Percentiles rank a stretch among this genome's conserved stretches.
These are phyloP conservation scores for Stipa capillata DNA, from an alignment of 176 grass and related monocot species.

Conservation along the genomic window DNA sequence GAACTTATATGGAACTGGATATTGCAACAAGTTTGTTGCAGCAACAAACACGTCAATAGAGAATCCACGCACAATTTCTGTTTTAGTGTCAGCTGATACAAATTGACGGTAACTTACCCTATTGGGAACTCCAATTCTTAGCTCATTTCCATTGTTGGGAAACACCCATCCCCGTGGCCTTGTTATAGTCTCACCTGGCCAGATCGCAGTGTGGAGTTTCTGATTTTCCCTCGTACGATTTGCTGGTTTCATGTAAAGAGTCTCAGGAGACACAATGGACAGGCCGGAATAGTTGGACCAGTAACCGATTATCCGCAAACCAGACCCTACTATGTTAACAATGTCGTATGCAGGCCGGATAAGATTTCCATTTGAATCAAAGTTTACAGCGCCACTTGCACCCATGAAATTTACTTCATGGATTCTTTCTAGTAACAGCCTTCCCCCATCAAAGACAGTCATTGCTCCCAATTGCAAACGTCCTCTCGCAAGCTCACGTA, in stretches of 20 bases:
- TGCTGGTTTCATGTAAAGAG: constrained; percentile 49
- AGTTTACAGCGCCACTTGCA: constrained; percentile 53
- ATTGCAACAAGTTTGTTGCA: constrained; percentile 61
- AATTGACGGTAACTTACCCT: constrained; percentile 71
- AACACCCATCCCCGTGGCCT: constrained; percentile 83
- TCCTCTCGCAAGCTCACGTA: constrained; percentile 25
- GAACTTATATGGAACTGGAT: constrained; percentile 65
- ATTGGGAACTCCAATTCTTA: constrained; percentile 69
- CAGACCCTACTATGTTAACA: constrained; percentile 72
- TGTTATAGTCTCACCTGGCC: constrained; percentile 57
- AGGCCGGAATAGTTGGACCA: constrained; percentile 92
- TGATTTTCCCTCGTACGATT: constrained; percentile 30
- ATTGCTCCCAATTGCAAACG: constrained; percentile 52
- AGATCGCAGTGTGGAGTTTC: constrained; percentile 43
- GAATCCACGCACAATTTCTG: constrained; percentile 42
- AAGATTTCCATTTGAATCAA: constrained; percentile 63
- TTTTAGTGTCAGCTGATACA: constrained; percentile 25
- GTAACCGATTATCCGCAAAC: constrained; percentile 57
- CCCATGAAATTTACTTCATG: constrained; percentile 51
- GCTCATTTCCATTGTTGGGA: constrained; percentile 66
- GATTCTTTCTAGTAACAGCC: constrained; percentile 49
- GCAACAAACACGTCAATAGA: constrained; percentile 93
- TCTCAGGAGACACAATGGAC: constrained; percentile 56
- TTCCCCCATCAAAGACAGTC: constrained; percentile 62
- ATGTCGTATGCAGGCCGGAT: constrained; percentile 71